phyloP scores from a whole-genome alignment of 208 protist genomes.

The Trypanosoma lewisi region DNA sequence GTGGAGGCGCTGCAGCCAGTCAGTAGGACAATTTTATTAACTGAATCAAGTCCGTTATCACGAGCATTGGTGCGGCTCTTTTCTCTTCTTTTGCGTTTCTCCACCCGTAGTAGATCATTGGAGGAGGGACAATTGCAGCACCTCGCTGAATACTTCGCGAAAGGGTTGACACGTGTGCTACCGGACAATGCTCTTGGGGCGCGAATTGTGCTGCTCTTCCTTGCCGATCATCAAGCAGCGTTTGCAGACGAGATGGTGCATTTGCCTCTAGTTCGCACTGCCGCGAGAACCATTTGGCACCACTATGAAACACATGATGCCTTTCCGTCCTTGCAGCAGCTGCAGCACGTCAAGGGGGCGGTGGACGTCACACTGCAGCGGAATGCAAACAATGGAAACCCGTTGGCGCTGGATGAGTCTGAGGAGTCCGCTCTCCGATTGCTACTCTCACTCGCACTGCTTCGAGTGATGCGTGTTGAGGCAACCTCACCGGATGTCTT shows the following conservation, averaged over 20 bases:
- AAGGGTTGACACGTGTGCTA: conserved; percentile 16
- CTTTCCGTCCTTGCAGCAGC: conserved; percentile 8
- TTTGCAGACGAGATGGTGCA: conserved; percentile 22
- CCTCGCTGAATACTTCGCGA: conserved; percentile 10
- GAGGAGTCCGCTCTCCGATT: conserved; percentile 32
- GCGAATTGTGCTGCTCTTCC: conserved; percentile 15
- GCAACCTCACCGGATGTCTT: conserved; percentile 52
- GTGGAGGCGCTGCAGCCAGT: conserved; percentile 27
- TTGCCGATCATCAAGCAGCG: conserved; percentile 12
- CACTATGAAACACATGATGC: conserved; percentile 7
- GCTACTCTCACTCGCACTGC: conserved; percentile 35
- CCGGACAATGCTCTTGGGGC: conserved; percentile 25
- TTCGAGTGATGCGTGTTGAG: conserved; percentile 70
- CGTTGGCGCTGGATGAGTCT: conserved; percentile 32
- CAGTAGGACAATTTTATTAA: conserved; percentile 28
- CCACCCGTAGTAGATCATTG: no score
- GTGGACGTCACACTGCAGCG: conserved; percentile 70
- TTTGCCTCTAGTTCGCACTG: conserved; percentile 23
- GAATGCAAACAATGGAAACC: conserved; percentile 67
- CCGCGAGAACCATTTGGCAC: conserved; percentile 5
- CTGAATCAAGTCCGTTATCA: conserved; percentile 20
- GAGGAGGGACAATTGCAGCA: not conserved
- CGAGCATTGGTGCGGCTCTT: conserved; percentile 13
- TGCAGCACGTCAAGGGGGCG: conserved; percentile 41
- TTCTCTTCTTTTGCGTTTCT: conserved; percentile 5